These are phyloP conservation scores for Sporothrix dimorphospora DNA, from an alignment of 2,329 filamentous ascomycete species.

Conservation along the genomic window DNA sequence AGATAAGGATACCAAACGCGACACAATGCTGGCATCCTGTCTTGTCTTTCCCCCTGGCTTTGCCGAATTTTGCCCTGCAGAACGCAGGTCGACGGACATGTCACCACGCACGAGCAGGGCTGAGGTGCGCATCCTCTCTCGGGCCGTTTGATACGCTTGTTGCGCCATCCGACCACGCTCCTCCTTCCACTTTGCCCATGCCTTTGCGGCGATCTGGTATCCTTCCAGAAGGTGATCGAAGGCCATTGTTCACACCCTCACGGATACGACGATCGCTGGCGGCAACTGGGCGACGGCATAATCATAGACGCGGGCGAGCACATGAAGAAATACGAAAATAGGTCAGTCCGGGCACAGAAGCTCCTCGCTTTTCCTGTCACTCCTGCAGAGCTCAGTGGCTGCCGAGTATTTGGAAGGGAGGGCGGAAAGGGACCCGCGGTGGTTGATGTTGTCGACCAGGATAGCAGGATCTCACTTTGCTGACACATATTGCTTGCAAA, in stretches of 20 bases:
- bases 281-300: neutral
- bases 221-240: conserved; percentile 13
- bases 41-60: neutral
- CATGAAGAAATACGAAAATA: neutral
- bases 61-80: conserved; percentile 2
- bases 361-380: no score
- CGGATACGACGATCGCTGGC: neutral
- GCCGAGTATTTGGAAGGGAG: neutral
- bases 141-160: conserved; percentile 18
- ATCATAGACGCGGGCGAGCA: neutral
- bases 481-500: neutral
- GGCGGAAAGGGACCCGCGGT: neutral
- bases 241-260: neutral
- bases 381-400: neutral
- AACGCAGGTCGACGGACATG: conserved; percentile 21
- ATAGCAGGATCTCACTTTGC: conserved; percentile 14
- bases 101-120: conserved; percentile 22
- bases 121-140: conserved; percentile 4
- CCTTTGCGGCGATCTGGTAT: neutral
- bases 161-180: neutral
- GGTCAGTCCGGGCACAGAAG: neutral
- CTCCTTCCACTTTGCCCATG: neutral
- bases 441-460: neutral
- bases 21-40: neutral
- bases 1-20: neutral